Evolutionary conservation across 139 green algal genomes (phyloP), one percentile per base, ranked within the genome.

Genomic region (Ostreobium quekettii): DNA sequence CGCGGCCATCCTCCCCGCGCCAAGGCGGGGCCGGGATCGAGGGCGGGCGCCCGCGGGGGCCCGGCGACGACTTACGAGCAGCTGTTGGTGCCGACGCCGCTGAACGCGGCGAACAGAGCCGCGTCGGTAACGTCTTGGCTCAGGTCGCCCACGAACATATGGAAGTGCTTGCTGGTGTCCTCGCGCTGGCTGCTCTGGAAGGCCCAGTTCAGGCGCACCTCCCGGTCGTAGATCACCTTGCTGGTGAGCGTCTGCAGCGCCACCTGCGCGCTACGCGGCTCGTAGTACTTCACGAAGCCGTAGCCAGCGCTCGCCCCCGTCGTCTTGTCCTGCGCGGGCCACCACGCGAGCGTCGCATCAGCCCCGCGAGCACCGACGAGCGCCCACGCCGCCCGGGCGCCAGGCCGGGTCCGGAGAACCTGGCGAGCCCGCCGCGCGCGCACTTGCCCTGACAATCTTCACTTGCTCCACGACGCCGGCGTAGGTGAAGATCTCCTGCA

Each of bases 101-200:
- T 53, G 61, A 76, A 79, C 0, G 73, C 60, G 48, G 67, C 69
- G 60, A 76, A 68, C 8, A 83, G 60, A 31, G 72, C 48, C 2
- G 60, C 56, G 32, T 88, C 82, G 24, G 74, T 80, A 24, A 82
- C 72, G 15, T 82, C 77, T 60, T 65, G n/a, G 24, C 74, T 67
- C 4, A 92, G 73, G 63, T 92, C 86, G 0, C 86, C 86, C 31
- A 91, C 85, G 72, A 91, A 93, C 3, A 90, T 81, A 60, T 92
- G 84, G 71, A 75, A 74, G 70, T 87, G 75, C 28, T 59, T 67
- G 26, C 53, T 75, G 8, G 75, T 80, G 68, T 89, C 83, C 56
- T 86, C 81, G 26, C 71, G 69, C 64, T 87, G 74, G 73, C 84
- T 79, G 67, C 85, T 86, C 48, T 84, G 77, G 19, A 88, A 87